Conservation (phyloP, 2,329 filamentous ascomycete genomes). For the Ophiocordyceps australis region DNA sequence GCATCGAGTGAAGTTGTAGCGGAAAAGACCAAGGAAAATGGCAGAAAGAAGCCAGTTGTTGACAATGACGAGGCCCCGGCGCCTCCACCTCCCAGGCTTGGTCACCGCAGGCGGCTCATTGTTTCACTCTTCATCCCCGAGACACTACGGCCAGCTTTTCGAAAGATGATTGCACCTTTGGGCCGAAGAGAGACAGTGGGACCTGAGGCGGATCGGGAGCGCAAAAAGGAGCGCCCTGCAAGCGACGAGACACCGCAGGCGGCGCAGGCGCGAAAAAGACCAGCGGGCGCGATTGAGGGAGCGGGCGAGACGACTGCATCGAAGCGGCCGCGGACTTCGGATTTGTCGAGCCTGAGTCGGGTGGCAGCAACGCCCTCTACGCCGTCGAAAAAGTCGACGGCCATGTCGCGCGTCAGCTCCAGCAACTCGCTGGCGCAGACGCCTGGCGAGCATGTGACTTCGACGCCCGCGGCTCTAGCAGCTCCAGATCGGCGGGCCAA, state of each 20-base stretch:
- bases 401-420: slow-evolving; percentile 35
- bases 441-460: slow-evolving; percentile 23
- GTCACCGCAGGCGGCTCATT: slow-evolving; percentile 14
- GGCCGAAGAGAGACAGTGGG: slow-evolving; percentile 17
- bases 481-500: slow-evolving; percentile 11
- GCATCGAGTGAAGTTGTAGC: slow-evolving; percentile 7
- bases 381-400: slow-evolving; percentile 28
- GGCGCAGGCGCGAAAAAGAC: slow-evolving; percentile 27
- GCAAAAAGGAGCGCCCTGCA: slow-evolving; percentile 13
- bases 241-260: slow-evolving; percentile 18
- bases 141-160: slow-evolving; percentile 21
- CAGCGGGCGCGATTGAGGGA: slow-evolving; percentile 17
- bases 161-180: slow-evolving; percentile 25
- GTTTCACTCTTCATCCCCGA: slow-evolving; percentile 32
- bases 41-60: slow-evolving; percentile 6
- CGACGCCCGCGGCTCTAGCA: slow-evolving; percentile 10
- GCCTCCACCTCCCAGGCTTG: no score
- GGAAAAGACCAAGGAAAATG: slow-evolving; percentile 5
- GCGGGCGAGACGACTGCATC: slow-evolving; percentile 16
- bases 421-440: slow-evolving; percentile 33
- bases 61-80: no score
- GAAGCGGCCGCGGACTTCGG: slow-evolving; percentile 24
- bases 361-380: slow-evolving; percentile 23
- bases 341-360: slow-evolving; percentile 17
- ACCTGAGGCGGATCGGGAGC: slow-evolving; percentile 7